These are phyloP conservation scores for Botryotinia globosa DNA, from an alignment of 2,329 filamentous ascomycete species.

Conservation along the genomic window DNA sequence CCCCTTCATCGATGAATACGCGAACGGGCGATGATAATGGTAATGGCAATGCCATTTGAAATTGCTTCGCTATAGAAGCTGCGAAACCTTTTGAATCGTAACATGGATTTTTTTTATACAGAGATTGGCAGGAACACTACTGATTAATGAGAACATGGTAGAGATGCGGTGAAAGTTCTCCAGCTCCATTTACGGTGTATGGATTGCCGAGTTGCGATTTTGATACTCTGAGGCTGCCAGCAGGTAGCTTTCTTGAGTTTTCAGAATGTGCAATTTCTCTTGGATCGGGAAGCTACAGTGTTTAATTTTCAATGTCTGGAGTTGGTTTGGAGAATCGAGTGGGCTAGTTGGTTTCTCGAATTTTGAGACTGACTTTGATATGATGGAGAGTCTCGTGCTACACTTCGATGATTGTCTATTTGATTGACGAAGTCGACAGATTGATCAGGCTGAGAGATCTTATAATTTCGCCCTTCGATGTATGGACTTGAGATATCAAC, in stretches of 20 bases:
- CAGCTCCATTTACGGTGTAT: too few species aligned
- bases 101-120: background rate
- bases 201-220: too few species aligned
- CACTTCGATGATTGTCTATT: background rate
- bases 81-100: background rate
- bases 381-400: background rate
- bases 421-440: background rate
- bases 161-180: too few species aligned
- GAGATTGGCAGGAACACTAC: background rate
- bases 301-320: background rate
- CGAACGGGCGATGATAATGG: background rate
- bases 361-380: background rate
- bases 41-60: background rate
- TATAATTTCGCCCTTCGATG: too few species aligned
- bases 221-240: too few species aligned
- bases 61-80: background rate
- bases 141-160: too few species aligned
- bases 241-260: too few species aligned
- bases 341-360: too few species aligned
- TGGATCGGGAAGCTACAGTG: too few species aligned
- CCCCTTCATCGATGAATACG: background rate
- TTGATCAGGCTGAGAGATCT: background rate
- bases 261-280: background rate
- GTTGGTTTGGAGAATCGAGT: background rate
- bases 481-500: background rate